These are phyloP conservation scores for Ensete ventricosum DNA, from an alignment of 176 grass and related monocot genomes.

Conservation along the genomic window DNA sequence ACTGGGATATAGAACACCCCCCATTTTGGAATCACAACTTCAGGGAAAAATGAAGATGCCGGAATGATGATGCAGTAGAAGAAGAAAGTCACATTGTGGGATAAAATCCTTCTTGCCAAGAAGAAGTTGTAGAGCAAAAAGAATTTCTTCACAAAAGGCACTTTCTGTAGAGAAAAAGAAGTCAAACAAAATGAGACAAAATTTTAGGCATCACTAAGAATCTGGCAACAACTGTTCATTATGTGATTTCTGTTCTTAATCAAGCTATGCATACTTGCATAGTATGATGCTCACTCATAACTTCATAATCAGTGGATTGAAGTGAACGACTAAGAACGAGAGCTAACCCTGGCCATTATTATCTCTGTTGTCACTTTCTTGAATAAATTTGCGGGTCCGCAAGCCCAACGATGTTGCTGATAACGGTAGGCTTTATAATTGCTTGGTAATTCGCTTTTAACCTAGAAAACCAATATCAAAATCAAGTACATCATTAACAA, in stretches of 20 bases:
- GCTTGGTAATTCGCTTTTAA: conserved; percentile 68
- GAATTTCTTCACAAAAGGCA: conserved; percentile 58
- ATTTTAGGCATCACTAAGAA: not conserved
- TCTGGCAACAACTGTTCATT: no score
- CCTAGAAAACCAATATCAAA: conserved; percentile 15
- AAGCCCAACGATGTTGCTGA: conserved; percentile 76
- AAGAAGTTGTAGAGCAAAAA: conserved; percentile 72
- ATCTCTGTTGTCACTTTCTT: conserved; percentile 53
- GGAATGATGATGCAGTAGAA: conserved; percentile 73
- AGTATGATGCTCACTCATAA: not conserved
- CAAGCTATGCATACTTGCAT: not conserved
- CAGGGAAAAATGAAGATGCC: conserved; percentile 38
- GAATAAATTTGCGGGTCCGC: conserved; percentile 59
- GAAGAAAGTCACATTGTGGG: conserved; percentile 55
- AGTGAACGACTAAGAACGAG: not conserved
- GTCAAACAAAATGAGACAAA: not conserved
- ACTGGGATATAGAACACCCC: conserved; percentile 65
- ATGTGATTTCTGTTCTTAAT: no score
- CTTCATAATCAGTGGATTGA: no score
- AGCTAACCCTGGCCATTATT: conserved; percentile 35
- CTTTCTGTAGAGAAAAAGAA: conserved; percentile 28
- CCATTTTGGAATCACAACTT: conserved; percentile 61
- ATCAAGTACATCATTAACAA: not conserved
- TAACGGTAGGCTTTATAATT: conserved; percentile 54
- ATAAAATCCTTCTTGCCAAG: conserved; percentile 51